Conservation (phyloP, 2,329 filamentous ascomycete genomes). For the Botrytis hyacinthi region DNA sequence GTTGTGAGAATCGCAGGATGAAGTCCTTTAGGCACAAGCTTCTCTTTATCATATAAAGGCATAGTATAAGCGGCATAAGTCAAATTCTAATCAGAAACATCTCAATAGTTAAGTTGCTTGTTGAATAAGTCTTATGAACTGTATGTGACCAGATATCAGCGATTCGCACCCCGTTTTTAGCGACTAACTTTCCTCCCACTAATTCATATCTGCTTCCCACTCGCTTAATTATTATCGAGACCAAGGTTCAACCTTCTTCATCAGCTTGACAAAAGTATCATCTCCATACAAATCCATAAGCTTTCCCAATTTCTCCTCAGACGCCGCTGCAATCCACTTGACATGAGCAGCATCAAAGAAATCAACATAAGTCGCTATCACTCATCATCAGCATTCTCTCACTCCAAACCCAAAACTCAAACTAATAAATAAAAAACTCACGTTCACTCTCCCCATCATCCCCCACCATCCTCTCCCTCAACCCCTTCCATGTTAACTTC, state of each 20-base stretch:
- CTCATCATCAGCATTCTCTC: background rate
- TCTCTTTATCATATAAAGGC: background rate
- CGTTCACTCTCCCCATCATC: conserved; percentile 28
- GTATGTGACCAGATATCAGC: accelerated
- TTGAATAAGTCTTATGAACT: background rate
- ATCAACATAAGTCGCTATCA: conserved; percentile 27
- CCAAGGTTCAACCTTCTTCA: conserved; percentile 27
- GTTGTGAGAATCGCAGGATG: background rate
- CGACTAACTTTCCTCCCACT: background rate
- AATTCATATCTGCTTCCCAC: background rate
- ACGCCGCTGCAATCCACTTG: conserved; percentile 25
- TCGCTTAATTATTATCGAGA: background rate
- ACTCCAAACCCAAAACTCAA: background rate
- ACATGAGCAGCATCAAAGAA: conserved; percentile 26
- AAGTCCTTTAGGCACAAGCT: background rate
- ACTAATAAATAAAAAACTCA: conserved; percentile 17
- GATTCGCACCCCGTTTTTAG: background rate
- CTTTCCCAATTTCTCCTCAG: conserved; percentile 24
- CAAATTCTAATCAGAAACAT: background rate
- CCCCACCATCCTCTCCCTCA: conserved; percentile 27
- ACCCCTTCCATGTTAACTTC: conserved; percentile 21
- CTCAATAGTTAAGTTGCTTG: background rate
- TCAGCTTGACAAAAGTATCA: conserved; percentile 30
- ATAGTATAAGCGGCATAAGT: background rate
- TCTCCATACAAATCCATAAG: conserved; percentile 27